These are phyloP conservation scores for Eimeria falciformis DNA, from an alignment of 169 alveolate genomes.

Conservation along the genomic window DNA sequence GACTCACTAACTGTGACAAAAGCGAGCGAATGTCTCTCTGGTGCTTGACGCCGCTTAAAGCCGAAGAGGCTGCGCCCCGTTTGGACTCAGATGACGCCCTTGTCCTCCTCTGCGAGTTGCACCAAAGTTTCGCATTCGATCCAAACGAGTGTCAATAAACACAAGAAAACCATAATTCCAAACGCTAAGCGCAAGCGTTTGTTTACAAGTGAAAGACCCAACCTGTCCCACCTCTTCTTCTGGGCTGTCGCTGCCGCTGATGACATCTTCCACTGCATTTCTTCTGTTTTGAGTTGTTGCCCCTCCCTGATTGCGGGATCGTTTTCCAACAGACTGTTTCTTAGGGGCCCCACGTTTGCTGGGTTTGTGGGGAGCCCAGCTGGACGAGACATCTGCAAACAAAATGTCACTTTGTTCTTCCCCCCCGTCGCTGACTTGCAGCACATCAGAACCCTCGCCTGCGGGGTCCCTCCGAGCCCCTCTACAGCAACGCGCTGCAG, in stretches of 20 bases:
- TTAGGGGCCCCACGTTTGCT: too few relatives aligned
- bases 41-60: too few relatives aligned
- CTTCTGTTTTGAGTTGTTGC: neutral
- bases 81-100: neutral
- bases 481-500: too few relatives aligned
- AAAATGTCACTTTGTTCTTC: too few relatives aligned
- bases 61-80: neutral
- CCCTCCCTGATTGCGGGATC: neutral
- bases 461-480: neutral
- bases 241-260: conserved; percentile 6
- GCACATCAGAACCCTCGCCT: neutral
- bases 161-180: too few relatives aligned
- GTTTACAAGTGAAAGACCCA: too few relatives aligned
- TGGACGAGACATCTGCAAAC: too few relatives aligned
- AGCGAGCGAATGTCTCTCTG: conserved; percentile 31
- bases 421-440: neutral
- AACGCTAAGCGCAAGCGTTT: too few relatives aligned
- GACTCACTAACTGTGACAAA: neutral
- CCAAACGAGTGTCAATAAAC: neutral
- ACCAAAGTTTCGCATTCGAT: neutral
- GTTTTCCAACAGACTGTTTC: too few relatives aligned
- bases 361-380: too few relatives aligned
- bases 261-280: neutral
- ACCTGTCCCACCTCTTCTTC: neutral
- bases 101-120: neutral